Conservation (phyloP, 108 stramenopile species). For the Pseudonitzschia multiseries region DNA sequence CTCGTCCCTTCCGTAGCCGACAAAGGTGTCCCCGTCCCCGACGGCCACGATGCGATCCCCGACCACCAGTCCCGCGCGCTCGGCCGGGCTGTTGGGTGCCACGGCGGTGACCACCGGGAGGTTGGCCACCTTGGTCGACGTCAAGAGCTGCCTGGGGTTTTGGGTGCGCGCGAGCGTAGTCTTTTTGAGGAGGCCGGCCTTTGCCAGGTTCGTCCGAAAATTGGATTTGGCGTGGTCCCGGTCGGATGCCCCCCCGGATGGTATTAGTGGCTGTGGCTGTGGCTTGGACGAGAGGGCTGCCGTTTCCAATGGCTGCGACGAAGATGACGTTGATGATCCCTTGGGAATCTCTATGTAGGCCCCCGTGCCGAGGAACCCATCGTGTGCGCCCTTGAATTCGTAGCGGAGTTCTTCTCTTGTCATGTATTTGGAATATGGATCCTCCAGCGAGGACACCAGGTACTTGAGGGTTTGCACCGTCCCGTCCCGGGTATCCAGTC, state of each 20-base stretch:
- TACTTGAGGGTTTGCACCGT: slow-evolving; percentile 61
- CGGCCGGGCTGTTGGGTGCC: slow-evolving; percentile 74
- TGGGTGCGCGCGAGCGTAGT: too few species aligned
- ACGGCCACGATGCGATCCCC: slow-evolving; percentile 85
- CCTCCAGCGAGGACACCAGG: slow-evolving; percentile 60
- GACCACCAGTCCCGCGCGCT: slow-evolving; percentile 77
- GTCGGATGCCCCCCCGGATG: neutral
- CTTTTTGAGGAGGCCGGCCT: neutral
- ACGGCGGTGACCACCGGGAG: slow-evolving; percentile 77
- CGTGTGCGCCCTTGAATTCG: slow-evolving; percentile 41
- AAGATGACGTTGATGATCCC: neutral
- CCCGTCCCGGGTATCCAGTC: slow-evolving; percentile 52
- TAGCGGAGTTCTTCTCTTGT: slow-evolving; percentile 67
- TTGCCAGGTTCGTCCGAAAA: neutral
- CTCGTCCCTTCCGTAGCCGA: slow-evolving; percentile 44
- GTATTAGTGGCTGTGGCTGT: too few species aligned
- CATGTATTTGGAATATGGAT: slow-evolving; percentile 78
- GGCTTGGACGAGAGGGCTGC: too few species aligned
- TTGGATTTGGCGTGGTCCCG: neutral
- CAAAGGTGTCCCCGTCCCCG: slow-evolving; percentile 52
- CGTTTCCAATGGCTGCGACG: neutral
- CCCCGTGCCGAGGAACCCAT: slow-evolving; percentile 76
- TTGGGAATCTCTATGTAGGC: slow-evolving; percentile 54
- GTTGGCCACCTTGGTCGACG: slow-evolving; percentile 41
- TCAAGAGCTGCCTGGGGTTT: slow-evolving; percentile 13